These are phyloP conservation scores for Penicillium psychrofluorescens DNA, from an alignment of 495 filamentous ascomycete genomes.

Conservation along the genomic window DNA sequence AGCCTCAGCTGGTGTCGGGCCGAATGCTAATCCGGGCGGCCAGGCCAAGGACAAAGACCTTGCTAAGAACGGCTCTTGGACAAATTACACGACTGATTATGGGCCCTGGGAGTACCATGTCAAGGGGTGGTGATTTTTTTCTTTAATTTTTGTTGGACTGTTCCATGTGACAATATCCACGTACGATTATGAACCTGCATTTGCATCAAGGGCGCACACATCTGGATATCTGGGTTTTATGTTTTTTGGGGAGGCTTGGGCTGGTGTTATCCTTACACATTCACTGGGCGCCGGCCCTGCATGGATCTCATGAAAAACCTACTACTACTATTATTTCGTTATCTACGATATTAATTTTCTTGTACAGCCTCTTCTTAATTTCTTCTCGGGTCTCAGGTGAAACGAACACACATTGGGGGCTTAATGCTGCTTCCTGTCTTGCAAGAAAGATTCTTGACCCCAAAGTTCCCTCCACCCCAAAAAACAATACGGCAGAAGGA, in stretches of 20 bases:
- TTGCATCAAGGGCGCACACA: constrained; percentile 38
- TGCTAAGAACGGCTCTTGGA: constrained; percentile 54
- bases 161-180: constrained; percentile 6
- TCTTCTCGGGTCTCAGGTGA: background rate
- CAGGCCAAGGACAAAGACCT: constrained; percentile 35
- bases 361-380: constrained; percentile 30
- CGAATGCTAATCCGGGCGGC: constrained; percentile 11
- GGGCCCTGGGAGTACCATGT: constrained; percentile 63
- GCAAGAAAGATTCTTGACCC: background rate
- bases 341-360: constrained; percentile 31
- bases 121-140: constrained; percentile 55
- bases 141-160: background rate
- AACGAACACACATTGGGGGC: no score
- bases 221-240: constrained; percentile 18
- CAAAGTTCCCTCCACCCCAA: no score
- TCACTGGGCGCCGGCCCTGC: constrained; percentile 11
- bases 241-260: constrained; percentile 14
- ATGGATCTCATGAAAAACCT: constrained; percentile 6
- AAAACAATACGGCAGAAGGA: no score
- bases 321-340: constrained; percentile 3
- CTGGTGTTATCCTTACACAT: constrained; percentile 10
- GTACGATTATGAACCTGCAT: constrained; percentile 42
- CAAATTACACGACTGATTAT: constrained; percentile 54
- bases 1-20: constrained; percentile 7
- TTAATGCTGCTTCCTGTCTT: constrained; percentile 3